phyloP scores from a whole-genome alignment of 2,329 filamentous ascomycete species.

The Fusarium agapanthi region DNA sequence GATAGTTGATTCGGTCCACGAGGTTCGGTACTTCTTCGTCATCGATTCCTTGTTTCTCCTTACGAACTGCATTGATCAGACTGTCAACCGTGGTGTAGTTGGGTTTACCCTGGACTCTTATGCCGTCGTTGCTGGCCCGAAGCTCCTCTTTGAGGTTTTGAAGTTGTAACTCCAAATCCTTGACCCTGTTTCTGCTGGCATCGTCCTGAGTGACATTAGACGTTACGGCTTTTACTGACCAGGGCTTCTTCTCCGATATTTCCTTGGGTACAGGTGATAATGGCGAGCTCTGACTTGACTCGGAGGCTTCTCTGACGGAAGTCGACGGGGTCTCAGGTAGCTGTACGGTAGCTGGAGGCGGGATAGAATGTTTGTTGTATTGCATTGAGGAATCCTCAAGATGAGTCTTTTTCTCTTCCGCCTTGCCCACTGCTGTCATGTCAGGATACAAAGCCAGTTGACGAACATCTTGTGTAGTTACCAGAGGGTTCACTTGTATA shows the following conservation, averaged over 20 bases:
- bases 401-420: background rate
- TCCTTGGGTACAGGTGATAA: background rate
- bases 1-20: constrained; percentile 29
- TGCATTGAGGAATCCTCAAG: background rate
- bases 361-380: background rate
- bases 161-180: background rate
- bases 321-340: background rate
- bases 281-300: background rate
- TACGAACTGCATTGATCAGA: background rate
- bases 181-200: background rate
- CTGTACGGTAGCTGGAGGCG: background rate
- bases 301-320: background rate
- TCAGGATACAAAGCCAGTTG: background rate
- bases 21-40: background rate
- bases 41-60: background rate
- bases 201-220: background rate
- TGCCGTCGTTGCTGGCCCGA: background rate
- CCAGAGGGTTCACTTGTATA: background rate
- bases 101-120: background rate
- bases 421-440: background rate
- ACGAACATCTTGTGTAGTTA: background rate
- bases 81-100: constrained; percentile 7
- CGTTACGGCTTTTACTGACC: background rate
- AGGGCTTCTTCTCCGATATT: background rate
- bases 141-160: background rate